Evolutionary conservation across 495 filamentous ascomycete genomes (phyloP).

Genomic region (Rostrohypoxylon terebratum): DNA sequence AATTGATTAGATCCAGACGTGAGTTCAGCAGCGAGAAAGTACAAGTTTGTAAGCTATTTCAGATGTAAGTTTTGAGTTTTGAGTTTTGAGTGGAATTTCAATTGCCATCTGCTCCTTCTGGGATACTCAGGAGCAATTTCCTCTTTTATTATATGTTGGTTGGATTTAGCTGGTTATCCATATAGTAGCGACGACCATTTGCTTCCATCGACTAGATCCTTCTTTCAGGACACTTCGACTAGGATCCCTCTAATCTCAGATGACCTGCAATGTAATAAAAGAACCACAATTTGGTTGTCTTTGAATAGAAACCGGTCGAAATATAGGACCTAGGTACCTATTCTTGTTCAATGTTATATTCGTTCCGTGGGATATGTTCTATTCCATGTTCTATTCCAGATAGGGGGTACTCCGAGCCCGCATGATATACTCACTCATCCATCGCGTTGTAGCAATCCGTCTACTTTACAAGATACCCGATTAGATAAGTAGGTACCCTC

Average conservation of each 20-base stretch:
- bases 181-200: not conserved
- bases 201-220: not conserved
- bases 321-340: no score
- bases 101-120: not conserved
- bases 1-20: not conserved
- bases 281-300: not conserved
- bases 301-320: not conserved
- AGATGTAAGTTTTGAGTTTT: not conserved
- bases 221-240: not conserved
- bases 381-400: not conserved
- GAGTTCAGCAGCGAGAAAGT: not conserved
- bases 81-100: not conserved
- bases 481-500: not conserved
- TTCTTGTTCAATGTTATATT: no score
- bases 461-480: not conserved
- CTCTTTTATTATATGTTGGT: not conserved
- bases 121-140: not conserved
- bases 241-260: not conserved
- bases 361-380: not conserved
- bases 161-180: not conserved
- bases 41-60: not conserved
- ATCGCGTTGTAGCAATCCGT: not conserved
- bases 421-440: conserved; percentile 14
- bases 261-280: not conserved
- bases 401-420: conserved; percentile 29